Percentiles rank a stretch among this genome's conserved stretches.
These are phyloP conservation scores for Solanum phureja DNA, from an alignment of 257 asterid species.

Conservation along the genomic window DNA sequence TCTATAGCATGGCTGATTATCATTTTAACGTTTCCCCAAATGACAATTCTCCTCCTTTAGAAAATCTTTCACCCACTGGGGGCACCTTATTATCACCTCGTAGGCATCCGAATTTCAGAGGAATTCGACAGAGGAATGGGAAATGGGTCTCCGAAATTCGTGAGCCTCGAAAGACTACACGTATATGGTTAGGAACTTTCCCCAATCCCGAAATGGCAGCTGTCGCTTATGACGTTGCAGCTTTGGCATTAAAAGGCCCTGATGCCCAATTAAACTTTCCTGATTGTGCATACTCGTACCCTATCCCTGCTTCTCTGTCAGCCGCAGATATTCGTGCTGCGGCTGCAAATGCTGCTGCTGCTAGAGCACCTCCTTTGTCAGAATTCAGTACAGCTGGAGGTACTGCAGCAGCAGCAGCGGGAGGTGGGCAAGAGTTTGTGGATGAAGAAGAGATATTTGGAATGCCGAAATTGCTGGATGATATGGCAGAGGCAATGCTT, in stretches of 20 bases:
- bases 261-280: constrained; percentile 10
- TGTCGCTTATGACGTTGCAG: constrained; percentile 16
- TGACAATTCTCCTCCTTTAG: neutral
- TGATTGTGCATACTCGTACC: neutral
- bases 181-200: constrained; percentile 18
- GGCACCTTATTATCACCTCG: neutral
- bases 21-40: neutral
- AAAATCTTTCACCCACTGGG: neutral
- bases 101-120: constrained; percentile 1
- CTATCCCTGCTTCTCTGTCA: neutral
- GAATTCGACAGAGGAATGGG: constrained; percentile 5
- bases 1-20: neutral
- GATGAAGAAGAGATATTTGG: constrained; percentile 6
- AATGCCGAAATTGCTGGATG: constrained; percentile 6
- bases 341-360: neutral
- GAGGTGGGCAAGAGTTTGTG: neutral
- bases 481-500: constrained; percentile 11
- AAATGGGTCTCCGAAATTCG: constrained; percentile 20
- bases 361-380: neutral
- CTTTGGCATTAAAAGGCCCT: constrained; percentile 9
- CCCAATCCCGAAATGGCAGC: constrained; percentile 13
- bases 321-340: neutral
- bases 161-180: constrained; percentile 8
- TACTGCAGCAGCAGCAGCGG: neutral
- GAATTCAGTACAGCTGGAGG: neutral